Percentiles rank a stretch among this genome's conserved stretches.
These are phyloP conservation scores for Fagopyrum homotropicum DNA, from an alignment of 148 eudicot species.

Conservation along the genomic window DNA sequence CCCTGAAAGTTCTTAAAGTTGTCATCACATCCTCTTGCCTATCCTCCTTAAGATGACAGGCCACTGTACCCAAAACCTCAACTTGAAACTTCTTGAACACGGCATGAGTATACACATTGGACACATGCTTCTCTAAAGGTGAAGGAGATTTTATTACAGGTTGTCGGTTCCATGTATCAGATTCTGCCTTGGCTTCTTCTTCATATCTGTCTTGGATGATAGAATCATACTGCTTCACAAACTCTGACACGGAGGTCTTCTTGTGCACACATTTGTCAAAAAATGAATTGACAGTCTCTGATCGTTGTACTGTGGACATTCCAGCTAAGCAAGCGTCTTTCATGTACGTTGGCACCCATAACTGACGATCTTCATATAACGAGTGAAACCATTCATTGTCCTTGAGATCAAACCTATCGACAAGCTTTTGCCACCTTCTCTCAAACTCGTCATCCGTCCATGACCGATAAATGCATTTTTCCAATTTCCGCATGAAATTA, in stretches of 20 bases:
- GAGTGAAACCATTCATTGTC: slow-evolving; percentile 64
- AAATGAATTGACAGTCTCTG: slow-evolving; percentile 82
- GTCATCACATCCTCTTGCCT: slow-evolving; percentile 41
- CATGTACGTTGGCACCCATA: slow-evolving; percentile 78
- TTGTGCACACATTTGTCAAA: slow-evolving; percentile 94
- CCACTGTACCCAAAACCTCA: slow-evolving; percentile 88
- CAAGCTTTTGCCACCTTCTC: slow-evolving; percentile 80
- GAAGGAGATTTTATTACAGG: slow-evolving; percentile 84
- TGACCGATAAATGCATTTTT: slow-evolving; percentile 77
- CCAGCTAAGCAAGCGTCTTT: slow-evolving; percentile 68
- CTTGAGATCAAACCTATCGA: slow-evolving; percentile 53
- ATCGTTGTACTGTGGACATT: slow-evolving; percentile 68
- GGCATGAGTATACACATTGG: slow-evolving; percentile 59
- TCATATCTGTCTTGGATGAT: slow-evolving; percentile 87
- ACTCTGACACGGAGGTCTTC: slow-evolving; percentile 75
- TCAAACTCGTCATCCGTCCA: slow-evolving; percentile 76
- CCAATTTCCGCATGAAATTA: slow-evolving; percentile 56
- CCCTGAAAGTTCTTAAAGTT: slow-evolving; percentile 59
- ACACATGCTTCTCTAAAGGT: slow-evolving; percentile 89
- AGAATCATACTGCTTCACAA: slow-evolving; percentile 67
- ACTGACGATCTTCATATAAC: slow-evolving; percentile 54
- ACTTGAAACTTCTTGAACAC: slow-evolving; percentile 81
- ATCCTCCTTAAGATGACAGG: slow-evolving; percentile 78
- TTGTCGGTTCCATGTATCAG: slow-evolving; percentile 85
- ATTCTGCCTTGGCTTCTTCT: slow-evolving; percentile 89